phyloP scores from a whole-genome alignment of 2,329 filamentous ascomycete species.

The Orbilia javanica region DNA sequence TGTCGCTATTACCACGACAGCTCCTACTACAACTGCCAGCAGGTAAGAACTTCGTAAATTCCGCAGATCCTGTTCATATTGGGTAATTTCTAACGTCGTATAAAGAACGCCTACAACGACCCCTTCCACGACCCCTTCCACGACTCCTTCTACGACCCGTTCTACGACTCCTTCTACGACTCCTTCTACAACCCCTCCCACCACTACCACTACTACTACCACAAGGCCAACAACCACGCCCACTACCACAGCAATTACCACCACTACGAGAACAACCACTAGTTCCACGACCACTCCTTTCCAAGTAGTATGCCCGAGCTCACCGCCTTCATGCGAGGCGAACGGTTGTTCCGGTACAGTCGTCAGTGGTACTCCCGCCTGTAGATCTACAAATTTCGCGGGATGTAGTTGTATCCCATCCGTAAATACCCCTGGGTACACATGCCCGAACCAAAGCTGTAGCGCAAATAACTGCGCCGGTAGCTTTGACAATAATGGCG shows the following conservation, averaged over 20 bases:
- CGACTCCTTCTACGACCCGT: background rate
- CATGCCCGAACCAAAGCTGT: conserved; percentile 22
- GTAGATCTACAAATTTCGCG: conserved; percentile 14
- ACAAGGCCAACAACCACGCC: conserved; percentile 15
- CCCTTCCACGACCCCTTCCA: background rate
- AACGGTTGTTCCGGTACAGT: conserved; percentile 31
- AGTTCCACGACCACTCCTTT: conserved; percentile 19
- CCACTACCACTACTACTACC: background rate
- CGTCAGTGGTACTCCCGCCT: conserved; percentile 7
- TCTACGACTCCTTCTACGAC: background rate
- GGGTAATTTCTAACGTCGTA: background rate
- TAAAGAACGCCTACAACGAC: conserved; percentile 7
- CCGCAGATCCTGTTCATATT: background rate
- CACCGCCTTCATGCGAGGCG: conserved; percentile 30
- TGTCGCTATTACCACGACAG: background rate
- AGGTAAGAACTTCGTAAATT: background rate
- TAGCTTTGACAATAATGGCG: conserved; percentile 29
- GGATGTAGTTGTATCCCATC: conserved; percentile 30
- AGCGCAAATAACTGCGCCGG: conserved; percentile 23
- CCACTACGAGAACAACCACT: conserved; percentile 17
- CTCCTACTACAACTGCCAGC: background rate
- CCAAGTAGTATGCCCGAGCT: conserved; percentile 28
- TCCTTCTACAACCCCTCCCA: background rate
- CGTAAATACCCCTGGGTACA: conserved; percentile 29
- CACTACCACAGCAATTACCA: conserved; percentile 16